phyloP scores from a whole-genome alignment of 495 filamentous ascomycete genomes.

The Hypoxylon lienhwacheense region DNA sequence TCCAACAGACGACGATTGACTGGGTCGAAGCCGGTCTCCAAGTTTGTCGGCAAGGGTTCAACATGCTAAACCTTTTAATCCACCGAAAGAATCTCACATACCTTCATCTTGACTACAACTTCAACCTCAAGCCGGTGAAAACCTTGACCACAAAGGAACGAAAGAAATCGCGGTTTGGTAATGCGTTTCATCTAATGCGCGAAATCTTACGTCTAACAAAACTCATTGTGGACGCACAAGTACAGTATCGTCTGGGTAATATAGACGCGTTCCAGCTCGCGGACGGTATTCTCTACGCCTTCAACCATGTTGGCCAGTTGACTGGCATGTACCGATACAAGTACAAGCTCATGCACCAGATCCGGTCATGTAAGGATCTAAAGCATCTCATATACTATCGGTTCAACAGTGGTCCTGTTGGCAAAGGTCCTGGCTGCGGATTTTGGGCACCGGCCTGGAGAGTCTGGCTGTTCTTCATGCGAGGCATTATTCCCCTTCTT shows the following conservation, averaged over 20 bases:
- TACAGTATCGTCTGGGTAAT: slow-evolving; percentile 96
- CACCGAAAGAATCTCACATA: slow-evolving; percentile 99
- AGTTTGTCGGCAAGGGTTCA: slow-evolving; percentile 97
- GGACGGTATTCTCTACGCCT: slow-evolving; percentile 97
- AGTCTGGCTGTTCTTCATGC: slow-evolving; percentile 99
- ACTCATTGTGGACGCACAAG: slow-evolving; percentile 97
- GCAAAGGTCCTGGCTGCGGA: slow-evolving; percentile 96
- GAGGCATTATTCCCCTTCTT: slow-evolving; percentile 93
- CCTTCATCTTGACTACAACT: slow-evolving; percentile 98
- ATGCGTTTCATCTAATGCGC: slow-evolving; percentile 98
- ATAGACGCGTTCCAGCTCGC: slow-evolving; percentile 99
- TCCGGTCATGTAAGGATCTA: slow-evolving; percentile 97
- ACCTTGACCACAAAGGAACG: slow-evolving; percentile 98
- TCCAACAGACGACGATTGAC: slow-evolving; percentile 98
- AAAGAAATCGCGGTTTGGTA: slow-evolving; percentile 99
- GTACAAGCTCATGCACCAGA: slow-evolving; percentile 99
- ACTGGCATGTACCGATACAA: slow-evolving; percentile 99
- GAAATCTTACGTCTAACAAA: slow-evolving; percentile 98
- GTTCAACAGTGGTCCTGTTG: slow-evolving; percentile 96
- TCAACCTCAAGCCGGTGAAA: slow-evolving; percentile 99
- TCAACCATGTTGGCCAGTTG: slow-evolving; percentile 98
- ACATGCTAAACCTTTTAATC: slow-evolving; percentile 98
- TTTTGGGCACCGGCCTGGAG: slow-evolving; percentile 99
- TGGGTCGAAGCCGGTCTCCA: slow-evolving; percentile 99
- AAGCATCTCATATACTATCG: slow-evolving; percentile 99